These are phyloP conservation scores for Talaromyces ruber DNA, from an alignment of 495 filamentous ascomycete species.

Conservation along the genomic window DNA sequence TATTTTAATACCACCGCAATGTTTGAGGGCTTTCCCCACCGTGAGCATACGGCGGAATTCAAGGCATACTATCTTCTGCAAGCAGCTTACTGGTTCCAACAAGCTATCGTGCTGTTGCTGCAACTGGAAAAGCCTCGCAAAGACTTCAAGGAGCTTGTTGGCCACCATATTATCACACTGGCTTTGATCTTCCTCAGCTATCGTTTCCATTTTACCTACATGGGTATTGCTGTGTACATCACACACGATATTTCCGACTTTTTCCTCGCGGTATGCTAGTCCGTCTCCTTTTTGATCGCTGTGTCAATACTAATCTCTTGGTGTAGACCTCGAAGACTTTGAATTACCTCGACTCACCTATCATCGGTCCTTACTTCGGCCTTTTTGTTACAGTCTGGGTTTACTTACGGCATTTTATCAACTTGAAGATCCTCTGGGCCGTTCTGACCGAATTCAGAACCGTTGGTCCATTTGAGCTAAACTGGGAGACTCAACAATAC, in stretches of 20 bases:
- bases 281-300: background rate
- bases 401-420: conserved; percentile 88
- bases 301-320: conserved; percentile 3
- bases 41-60: conserved; percentile 74
- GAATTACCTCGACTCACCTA: conserved; percentile 77
- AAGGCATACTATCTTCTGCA: conserved; percentile 97
- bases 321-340: conserved; percentile 81
- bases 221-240: conserved; percentile 94
- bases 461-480: conserved; percentile 77
- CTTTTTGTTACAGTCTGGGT: conserved; percentile 80
- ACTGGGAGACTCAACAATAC: conserved; percentile 79
- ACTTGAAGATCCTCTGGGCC: conserved; percentile 78
- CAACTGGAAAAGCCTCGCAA: conserved; percentile 93
- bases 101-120: conserved; percentile 80
- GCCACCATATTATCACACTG: conserved; percentile 88
- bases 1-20: conserved; percentile 91
- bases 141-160: conserved; percentile 92
- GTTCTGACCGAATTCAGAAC: conserved; percentile 82
- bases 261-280: conserved; percentile 77
- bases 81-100: conserved; percentile 93
- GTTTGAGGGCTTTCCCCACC: conserved; percentile 88
- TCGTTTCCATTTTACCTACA: conserved; percentile 96
- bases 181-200: conserved; percentile 86
- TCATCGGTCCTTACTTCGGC: conserved; percentile 76
- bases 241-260: conserved; percentile 96